A percentile compares a stretch with the other conserved stretches of the same genome.
These are phyloP conservation scores for Diutina ranongensis DNA, from an alignment of 1,139 yeast genomes.

Conservation along the genomic window DNA sequence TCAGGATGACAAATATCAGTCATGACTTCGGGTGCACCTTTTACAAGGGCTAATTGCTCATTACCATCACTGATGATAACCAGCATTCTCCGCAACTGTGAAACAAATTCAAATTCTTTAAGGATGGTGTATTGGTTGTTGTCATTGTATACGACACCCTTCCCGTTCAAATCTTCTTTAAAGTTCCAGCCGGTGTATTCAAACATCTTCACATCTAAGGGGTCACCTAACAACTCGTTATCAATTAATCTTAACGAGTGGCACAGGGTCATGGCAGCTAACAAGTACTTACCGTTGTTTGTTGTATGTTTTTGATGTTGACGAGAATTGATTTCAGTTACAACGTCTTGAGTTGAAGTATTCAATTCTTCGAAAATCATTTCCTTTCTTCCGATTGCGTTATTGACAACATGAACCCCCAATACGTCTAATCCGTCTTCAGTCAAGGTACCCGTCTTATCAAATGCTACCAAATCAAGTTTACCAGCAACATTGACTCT, in stretches of 20 bases:
- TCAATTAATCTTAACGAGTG: slow-evolving; percentile 79
- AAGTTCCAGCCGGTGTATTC: slow-evolving; percentile 72
- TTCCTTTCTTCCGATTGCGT: slow-evolving; percentile 40
- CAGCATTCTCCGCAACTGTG: slow-evolving; percentile 84
- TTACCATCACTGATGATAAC: slow-evolving; percentile 38
- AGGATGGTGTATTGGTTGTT: not conserved
- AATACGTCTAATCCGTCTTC: slow-evolving; percentile 92
- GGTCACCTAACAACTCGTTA: slow-evolving; percentile 80
- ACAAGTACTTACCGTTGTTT: slow-evolving; percentile 22
- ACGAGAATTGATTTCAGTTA: not conserved
- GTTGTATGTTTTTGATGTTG: slow-evolving; percentile 14
- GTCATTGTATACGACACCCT: slow-evolving; percentile 27
- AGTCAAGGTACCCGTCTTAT: slow-evolving; percentile 93
- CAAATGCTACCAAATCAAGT: slow-evolving; percentile 82
- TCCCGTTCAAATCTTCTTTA: slow-evolving; percentile 43
- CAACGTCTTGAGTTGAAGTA: slow-evolving; percentile 14
- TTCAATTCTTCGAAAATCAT: slow-evolving; percentile 38
- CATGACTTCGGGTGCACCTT: slow-evolving; percentile 98
- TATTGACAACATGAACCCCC: slow-evolving; percentile 63
- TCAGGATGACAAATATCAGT: slow-evolving; percentile 59
- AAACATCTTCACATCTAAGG: slow-evolving; percentile 87
- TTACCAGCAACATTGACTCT: slow-evolving; percentile 93
- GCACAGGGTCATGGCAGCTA: slow-evolving; percentile 64
- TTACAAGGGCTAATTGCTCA: slow-evolving; percentile 47
- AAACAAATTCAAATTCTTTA: slow-evolving; percentile 71